phyloP scores from a whole-genome alignment of 805 yeast species.

The Lipomyces sp. region DNA sequence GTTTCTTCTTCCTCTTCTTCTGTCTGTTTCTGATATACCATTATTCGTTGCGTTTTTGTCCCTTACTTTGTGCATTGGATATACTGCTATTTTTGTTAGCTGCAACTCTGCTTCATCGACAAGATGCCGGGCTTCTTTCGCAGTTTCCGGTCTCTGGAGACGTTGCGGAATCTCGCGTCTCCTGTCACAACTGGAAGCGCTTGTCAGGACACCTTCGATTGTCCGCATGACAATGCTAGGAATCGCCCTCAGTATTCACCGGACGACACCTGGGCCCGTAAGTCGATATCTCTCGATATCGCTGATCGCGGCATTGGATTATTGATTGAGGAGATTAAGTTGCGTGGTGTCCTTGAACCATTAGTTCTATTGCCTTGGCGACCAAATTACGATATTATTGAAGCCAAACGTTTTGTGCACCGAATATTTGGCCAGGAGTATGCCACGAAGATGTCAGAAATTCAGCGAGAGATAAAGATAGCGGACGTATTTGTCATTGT shows the following conservation, averaged over 20 bases:
- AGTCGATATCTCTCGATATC: constrained; percentile 12
- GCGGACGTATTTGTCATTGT: constrained; percentile 67
- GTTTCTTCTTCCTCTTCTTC: too few species aligned
- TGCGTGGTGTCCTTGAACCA: constrained; percentile 72
- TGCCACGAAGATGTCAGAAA: constrained; percentile 46
- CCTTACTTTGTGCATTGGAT: background rate
- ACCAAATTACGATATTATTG: constrained; percentile 60
- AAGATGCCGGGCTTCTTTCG: background rate
- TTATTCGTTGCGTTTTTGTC: too few species aligned
- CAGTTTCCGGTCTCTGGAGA: background rate
- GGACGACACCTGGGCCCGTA: constrained; percentile 21
- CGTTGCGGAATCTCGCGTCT: background rate
- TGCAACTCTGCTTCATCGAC: too few species aligned
- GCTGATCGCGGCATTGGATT: constrained; percentile 69
- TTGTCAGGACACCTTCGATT: background rate
- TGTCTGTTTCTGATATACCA: too few species aligned
- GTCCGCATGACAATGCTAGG: background rate
- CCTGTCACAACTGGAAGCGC: background rate
- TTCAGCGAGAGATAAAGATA: constrained; percentile 53
- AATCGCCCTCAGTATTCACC: background rate
- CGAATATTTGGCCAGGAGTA: constrained; percentile 62
- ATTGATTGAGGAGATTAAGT: constrained; percentile 74
- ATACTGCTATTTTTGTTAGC: background rate
- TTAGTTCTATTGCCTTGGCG: constrained; percentile 77
- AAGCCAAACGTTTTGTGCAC: constrained; percentile 61